Evolutionary conservation across 805 yeast genomes (phyloP), one percentile per base, ranked within the genome.

Genomic region (Naumovozyma baii): DNA sequence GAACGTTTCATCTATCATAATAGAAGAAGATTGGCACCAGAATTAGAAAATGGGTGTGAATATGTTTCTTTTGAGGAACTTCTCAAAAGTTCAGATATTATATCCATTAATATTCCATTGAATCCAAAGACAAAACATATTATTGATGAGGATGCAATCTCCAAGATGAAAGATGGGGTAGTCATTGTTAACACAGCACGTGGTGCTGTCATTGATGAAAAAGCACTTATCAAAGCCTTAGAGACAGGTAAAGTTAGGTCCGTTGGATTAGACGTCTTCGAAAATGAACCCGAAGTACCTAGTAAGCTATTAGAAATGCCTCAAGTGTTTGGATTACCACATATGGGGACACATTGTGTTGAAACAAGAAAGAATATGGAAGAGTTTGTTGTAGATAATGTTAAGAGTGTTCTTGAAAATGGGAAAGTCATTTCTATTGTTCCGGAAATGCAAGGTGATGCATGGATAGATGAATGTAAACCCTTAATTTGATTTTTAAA

Each of bases 351-450:
- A 0, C 78, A 77, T 56, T 68, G 90, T 3, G 62, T 63, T 38
- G 94, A 86, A 62, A 82, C 95, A 3, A 74, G 82, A 53, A 64
- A 68, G 49, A 72, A 73, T 50, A 84, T 92, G 95, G 96, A 88
- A 63, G 77, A 74, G 49, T 75, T 75, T 57, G 85, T 80, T 25
- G 77, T 83, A 19, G 70, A 71, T 25, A 92, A 90, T 59, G 76
- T 84, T 7, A 63, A 66, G 33, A 59, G 67, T n/a, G 78, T 64
- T 35, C 52, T 85, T 29, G 59, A 64, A 12, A 71, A 78, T 0
- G 95, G 94, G 5, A 78, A 75, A 57, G 84, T 90, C 5, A 59
- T 72, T 42, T 67, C 83, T 0, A 62, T 84, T 33, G 94, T 90
- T n/a, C 94, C 96, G 1, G 98, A 92, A 56, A 73, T 77, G 56